A percentile compares a stretch with the other conserved stretches of the same genome.
Conservation (phyloP, 495 filamentous ascomycete genomes). For the Hyaloscypha hepaticicola region DNA sequence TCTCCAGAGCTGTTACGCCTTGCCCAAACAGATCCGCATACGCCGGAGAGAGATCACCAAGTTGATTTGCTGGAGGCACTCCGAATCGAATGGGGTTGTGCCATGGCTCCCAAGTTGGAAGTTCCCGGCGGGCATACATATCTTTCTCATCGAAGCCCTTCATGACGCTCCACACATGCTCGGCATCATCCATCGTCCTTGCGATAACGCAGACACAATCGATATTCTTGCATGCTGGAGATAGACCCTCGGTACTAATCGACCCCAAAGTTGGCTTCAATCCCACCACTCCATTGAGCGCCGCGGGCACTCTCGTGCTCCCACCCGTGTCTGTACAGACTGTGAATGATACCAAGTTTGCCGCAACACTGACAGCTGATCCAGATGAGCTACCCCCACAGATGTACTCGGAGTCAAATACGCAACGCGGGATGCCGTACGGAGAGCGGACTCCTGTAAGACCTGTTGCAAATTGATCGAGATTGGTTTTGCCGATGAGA, state of each 20-base stretch:
- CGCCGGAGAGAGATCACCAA: background rate
- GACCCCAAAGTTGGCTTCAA: constrained; percentile 52
- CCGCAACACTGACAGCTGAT: constrained; percentile 50
- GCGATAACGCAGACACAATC: constrained; percentile 61
- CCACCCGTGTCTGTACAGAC: constrained; percentile 61
- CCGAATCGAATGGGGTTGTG: background rate
- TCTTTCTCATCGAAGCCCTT: constrained; percentile 53
- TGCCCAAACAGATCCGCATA: background rate
- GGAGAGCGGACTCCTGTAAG: constrained; percentile 53
- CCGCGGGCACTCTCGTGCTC: constrained; percentile 54
- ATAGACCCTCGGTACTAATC: constrained; percentile 41
- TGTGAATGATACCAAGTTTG: constrained; percentile 49
- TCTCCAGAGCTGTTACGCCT: background rate
- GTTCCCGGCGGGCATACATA: constrained; percentile 38
- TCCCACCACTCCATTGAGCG: constrained; percentile 46
- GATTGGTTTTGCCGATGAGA: constrained; percentile 62
- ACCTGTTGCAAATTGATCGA: constrained; percentile 69
- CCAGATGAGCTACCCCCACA: constrained; percentile 58
- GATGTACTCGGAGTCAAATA: constrained; percentile 45
- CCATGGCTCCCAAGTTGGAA: background rate
- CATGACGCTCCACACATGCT: constrained; percentile 51
- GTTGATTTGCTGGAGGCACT: constrained; percentile 42
- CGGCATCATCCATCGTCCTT: constrained; percentile 49
- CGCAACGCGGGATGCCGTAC: constrained; percentile 52
- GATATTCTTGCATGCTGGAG: constrained; percentile 57